phyloP scores from a whole-genome alignment of 1,139 yeast genomes.

The Taphrina wiesneri region DNA sequence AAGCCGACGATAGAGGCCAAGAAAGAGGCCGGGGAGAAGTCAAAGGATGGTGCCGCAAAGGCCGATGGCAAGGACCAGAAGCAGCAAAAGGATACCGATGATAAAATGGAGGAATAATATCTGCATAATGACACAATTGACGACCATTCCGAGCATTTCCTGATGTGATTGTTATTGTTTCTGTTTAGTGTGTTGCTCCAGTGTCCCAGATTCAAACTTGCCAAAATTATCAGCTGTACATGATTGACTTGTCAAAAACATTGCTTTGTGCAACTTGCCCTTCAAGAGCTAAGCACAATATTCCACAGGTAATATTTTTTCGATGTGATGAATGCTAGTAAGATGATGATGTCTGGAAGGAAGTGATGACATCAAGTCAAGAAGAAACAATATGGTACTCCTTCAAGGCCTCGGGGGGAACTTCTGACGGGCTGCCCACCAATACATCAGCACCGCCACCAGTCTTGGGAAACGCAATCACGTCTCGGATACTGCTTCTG shows the following conservation, averaged over 20 bases:
- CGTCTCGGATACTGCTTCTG: conserved; percentile 77
- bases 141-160: neutral
- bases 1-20: conserved; percentile 2
- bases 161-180: too few relatives aligned
- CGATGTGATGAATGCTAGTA: too few relatives aligned
- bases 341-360: too few relatives aligned
- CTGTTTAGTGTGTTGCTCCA: too few relatives aligned
- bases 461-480: conserved; percentile 93
- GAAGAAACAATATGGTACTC: conserved; percentile 57
- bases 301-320: too few relatives aligned
- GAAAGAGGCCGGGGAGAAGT: neutral
- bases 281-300: too few relatives aligned
- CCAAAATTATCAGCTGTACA: too few relatives aligned
- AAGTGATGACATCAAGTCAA: too few relatives aligned
- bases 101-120: conserved; percentile 18
- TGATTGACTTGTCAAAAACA: too few relatives aligned
- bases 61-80: neutral
- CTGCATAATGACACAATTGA: neutral
- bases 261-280: too few relatives aligned
- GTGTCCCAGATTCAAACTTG: too few relatives aligned
- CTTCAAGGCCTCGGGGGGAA: conserved; percentile 50
- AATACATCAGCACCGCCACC: conserved; percentile 85
- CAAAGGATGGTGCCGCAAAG: neutral
- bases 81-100: conserved; percentile 1
- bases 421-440: conserved; percentile 78